Evolutionary conservation across 2,329 filamentous ascomycete genomes (phyloP), one percentile per base, ranked within the genome.

Genomic region (Sordariomycetes sp.): DNA sequence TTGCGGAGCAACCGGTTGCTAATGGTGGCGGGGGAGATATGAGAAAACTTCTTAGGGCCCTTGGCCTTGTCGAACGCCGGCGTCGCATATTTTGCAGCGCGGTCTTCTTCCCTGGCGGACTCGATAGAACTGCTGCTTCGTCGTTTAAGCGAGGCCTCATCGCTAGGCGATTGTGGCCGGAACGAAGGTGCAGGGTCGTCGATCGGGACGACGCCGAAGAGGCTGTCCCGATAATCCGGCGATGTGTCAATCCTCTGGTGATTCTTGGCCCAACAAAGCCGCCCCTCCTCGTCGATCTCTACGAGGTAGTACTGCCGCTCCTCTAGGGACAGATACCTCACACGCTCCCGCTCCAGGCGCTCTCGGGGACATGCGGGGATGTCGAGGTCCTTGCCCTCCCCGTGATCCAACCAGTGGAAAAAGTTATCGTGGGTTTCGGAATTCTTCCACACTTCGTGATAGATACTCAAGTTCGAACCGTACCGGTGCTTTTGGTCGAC

Each of bases 361-460:
- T 89, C 86, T 40, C 92, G 79, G 1, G 90, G 86, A 62, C 90
- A 90, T 0, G 82, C 79, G 3, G 83, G 79, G 14, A 93, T 74
- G 62, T 93, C 87, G 51, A 94, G 68, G 46, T 80, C 70, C 63
- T 76, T 83, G 0, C 92, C 92, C 54, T 86, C 86, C 5, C 92
- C 92, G 60, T 88, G 78, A 68, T 97, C 92, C 1, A 96, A 77
- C 91, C 92, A 96, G 72, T 91, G 93, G 70, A 96, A 96, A 78
- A 92, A 97, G 67, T 94, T 96, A 68, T 96, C 87, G 4, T 84
- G 81, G 0, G 90, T 93, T 32, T 88, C 77, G 1, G 83, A 76
- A 60, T 80, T 82, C 69, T 90, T 90, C 92, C 92, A 97, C 62
- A 88, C 83, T 60, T 84, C 82, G 66, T 97, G 92, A 65, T 96